Percentiles rank a stretch among this genome's conserved stretches.
phyloP scores from a whole-genome alignment of 2,329 filamentous ascomycete genomes.

The Alternaria brassicae region DNA sequence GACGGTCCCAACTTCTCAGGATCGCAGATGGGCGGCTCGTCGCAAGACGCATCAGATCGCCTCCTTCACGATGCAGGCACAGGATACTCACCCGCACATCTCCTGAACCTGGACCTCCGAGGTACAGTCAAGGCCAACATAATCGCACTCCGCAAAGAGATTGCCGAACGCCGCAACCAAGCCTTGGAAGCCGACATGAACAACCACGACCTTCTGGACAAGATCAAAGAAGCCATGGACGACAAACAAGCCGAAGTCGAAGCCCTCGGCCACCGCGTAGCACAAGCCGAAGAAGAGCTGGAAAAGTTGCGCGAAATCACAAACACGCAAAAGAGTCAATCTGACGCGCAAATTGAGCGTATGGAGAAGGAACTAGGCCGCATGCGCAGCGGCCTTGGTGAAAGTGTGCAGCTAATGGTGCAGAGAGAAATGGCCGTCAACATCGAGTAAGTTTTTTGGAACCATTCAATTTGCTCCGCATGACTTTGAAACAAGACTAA shows the following conservation, averaged over 20 bases:
- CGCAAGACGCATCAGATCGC: conserved; percentile 67
- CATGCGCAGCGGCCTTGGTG: conserved; percentile 82
- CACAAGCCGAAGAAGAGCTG: conserved; percentile 90
- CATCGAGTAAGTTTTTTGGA: conserved; percentile 75
- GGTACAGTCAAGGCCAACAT: conserved; percentile 83
- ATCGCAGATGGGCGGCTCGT: conserved; percentile 57
- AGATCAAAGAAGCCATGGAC: conserved; percentile 95
- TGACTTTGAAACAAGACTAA: conserved; percentile 6
- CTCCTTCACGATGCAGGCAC: conserved; percentile 81
- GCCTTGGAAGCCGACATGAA: conserved; percentile 92
- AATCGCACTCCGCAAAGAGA: conserved; percentile 80
- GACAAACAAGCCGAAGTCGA: conserved; percentile 94
- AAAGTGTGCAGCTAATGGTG: conserved; percentile 90
- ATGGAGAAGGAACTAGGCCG: conserved; percentile 98
- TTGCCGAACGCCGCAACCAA: conserved; percentile 83
- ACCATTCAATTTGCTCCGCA: background rate
- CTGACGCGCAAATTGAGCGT: conserved; percentile 94
- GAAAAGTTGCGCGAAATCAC: conserved; percentile 90
- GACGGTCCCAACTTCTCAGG: conserved; percentile 75
- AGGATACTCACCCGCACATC: conserved; percentile 87
- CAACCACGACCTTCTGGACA: conserved; percentile 90
- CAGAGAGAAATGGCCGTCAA: conserved; percentile 96
- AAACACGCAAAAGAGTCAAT: conserved; percentile 83
- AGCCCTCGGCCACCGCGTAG: conserved; percentile 84
- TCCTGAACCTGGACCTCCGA: conserved; percentile 87